Conservation (phyloP, 1,139 yeast species). For the Pichia inconspicua region DNA sequence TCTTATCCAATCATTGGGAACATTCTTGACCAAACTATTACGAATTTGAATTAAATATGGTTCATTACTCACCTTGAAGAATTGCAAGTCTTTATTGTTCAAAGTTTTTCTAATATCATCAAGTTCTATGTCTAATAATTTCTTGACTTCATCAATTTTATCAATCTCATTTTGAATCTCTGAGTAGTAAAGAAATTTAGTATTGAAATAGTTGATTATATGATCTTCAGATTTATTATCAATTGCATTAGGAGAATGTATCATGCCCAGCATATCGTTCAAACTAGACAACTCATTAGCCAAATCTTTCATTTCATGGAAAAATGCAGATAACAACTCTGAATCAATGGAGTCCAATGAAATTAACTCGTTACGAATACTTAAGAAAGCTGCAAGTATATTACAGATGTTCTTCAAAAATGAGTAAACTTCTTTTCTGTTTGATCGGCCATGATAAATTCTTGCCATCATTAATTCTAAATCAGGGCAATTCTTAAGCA, state of each 20-base stretch:
- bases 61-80: conserved; percentile 50
- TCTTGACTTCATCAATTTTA: conserved; percentile 36
- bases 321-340: conserved; percentile 11
- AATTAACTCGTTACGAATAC: conserved; percentile 12
- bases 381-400: conserved; percentile 30
- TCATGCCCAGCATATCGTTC: conserved; percentile 39
- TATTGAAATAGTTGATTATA: conserved; percentile 46
- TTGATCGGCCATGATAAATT: conserved; percentile 57
- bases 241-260: conserved; percentile 50
- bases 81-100: conserved; percentile 53
- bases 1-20: conserved; percentile 73
- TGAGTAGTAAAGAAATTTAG: conserved; percentile 32
- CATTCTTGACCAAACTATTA: conserved; percentile 43
- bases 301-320: conserved; percentile 9
- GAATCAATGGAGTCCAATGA: conserved; percentile 14
- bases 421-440: conserved; percentile 57
- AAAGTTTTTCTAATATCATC: conserved; percentile 36
- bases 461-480: conserved; percentile 60
- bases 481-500: conserved; percentile 49
- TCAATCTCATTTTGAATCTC: conserved; percentile 34
- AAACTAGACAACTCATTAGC: conserved; percentile 19
- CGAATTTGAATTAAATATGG: conserved; percentile 71
- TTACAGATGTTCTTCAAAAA: conserved; percentile 47
- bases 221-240: conserved; percentile 41
- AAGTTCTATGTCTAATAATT: conserved; percentile 45